These are phyloP conservation scores for Didymella sp. DNA, from an alignment of 2,329 filamentous ascomycete genomes.

Conservation along the genomic window DNA sequence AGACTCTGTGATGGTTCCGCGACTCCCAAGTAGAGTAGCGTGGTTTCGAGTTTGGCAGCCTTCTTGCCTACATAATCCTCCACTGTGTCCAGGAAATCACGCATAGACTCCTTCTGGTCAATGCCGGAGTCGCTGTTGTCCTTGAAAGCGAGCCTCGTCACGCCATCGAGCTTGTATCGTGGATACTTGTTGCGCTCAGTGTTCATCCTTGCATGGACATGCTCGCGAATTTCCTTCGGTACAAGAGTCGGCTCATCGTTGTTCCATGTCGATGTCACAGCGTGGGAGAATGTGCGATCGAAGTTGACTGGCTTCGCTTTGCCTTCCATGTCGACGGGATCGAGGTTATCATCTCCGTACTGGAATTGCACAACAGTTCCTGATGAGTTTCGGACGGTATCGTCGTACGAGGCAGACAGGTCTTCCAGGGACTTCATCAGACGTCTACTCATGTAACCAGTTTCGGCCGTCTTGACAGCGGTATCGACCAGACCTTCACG, in stretches of 20 bases:
- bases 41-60: conserved; percentile 66
- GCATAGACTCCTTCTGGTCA: conserved; percentile 71
- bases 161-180: conserved; percentile 43
- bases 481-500: conserved; percentile 99
- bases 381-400: conserved; percentile 90
- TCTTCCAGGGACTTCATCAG: conserved; percentile 98
- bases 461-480: conserved; percentile 98
- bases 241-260: conserved; percentile 76
- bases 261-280: conserved; percentile 76
- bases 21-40: conserved; percentile 38
- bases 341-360: conserved; percentile 93
- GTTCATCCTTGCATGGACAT: conserved; percentile 73
- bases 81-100: conserved; percentile 82
- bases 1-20: conserved; percentile 23
- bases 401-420: conserved; percentile 89
- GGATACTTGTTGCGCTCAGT: conserved; percentile 67
- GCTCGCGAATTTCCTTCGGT: conserved; percentile 73
- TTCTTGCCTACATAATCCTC: conserved; percentile 71
- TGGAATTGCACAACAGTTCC: conserved; percentile 94
- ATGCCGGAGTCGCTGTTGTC: conserved; percentile 69
- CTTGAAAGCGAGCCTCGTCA: conserved; percentile 67
- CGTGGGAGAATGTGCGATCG: conserved; percentile 85
- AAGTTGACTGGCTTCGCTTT: conserved; percentile 92
- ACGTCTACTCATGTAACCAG: conserved; percentile 97
- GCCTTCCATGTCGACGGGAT: conserved; percentile 98